Conservation (phyloP, 2,329 filamentous ascomycete species). For the Chrysoporthe deuterocubensis region DNA sequence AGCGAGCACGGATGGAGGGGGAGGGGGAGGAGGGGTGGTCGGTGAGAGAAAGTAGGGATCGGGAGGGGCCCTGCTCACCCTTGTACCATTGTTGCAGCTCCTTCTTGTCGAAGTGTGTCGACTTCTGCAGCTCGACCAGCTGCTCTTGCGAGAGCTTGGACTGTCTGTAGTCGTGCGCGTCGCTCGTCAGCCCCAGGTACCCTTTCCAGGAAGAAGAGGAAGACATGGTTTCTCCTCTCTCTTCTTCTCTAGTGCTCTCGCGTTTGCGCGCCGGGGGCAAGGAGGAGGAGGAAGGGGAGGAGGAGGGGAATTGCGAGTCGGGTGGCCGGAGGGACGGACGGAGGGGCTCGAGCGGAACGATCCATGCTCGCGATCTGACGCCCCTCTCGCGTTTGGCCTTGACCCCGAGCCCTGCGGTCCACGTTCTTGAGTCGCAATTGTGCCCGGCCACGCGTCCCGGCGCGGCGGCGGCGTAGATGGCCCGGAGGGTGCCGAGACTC, state of each 20-base stretch:
- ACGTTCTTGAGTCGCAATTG: conserved; percentile 18
- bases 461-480: not conserved
- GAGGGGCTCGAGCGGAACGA: conserved; percentile 17
- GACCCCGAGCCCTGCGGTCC: not conserved
- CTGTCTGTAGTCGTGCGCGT: conserved; percentile 64
- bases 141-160: conserved; percentile 98
- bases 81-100: conserved; percentile 99
- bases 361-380: conserved; percentile 2
- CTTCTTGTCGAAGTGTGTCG: conserved; percentile 99
- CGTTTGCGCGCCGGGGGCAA: not conserved
- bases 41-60: not conserved
- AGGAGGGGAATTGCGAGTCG: not conserved
- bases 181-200: conserved; percentile 20
- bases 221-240: not conserved
- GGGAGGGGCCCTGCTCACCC: conserved; percentile 59
- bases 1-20: not conserved
- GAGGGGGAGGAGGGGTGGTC: no score
- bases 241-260: not conserved
- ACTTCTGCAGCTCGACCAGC: conserved; percentile 92
- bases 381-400: not conserved
- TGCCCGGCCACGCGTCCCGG: not conserved
- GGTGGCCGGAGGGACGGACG: conserved; percentile 12
- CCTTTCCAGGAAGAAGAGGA: conserved; percentile 8
- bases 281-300: not conserved
- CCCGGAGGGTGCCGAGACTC: conserved; percentile 39